Base-by-base conservation (phyloP, 1,139 yeast species). In the Diutina catenulata region DNA sequence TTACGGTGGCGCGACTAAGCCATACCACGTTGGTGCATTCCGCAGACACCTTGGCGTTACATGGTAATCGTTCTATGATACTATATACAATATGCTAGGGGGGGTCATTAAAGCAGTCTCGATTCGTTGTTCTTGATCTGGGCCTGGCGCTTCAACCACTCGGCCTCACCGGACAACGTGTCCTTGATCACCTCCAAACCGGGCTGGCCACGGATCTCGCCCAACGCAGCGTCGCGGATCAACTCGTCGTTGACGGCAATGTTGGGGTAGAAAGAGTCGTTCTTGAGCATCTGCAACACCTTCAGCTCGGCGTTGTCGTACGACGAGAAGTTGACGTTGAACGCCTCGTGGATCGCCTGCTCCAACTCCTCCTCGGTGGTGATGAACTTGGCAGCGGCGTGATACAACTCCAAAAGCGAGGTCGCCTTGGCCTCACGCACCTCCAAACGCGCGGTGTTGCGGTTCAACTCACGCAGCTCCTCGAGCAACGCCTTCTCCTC, bases 321-420 rank as follows among this genome's bases (percentile, higher is more conserved):
- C 4, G 15, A 13, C 9, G 23, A 21, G 3, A 21, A 10, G 2
- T 31, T 19, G 36, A 62, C 60, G 44, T 65, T 71, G 48, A 79
- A 79, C 19, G 80, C 81, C 26, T 65, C 64, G 40, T 66, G 67
- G 38, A 80, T 72, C 39, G 76, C 73, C 23, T 56, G 59, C 37
- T 74, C 74, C 44, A 80, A 67, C 53, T 76, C 77, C 39, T 68
- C 74, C 53, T 76, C 84, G 28, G 76, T 76, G 38, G 80, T 69
- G 45, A 80, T 79, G 57, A 72, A 83, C 40, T 69, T 65, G 27
- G 73, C 67, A 1, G 93, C 66, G 11, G 78, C 72, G 51, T 86
- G 88, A 56, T 82, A 86, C 45, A 86, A 66, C 45, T 74, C 80
- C 44, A 87, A 62, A 38, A 87, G 57, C 37, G 70, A 61, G 36